Evolutionary conservation across 2,329 filamentous ascomycete genomes (phyloP), one percentile per base, ranked within the genome.

Genomic region (Colletotrichum liriopes): DNA sequence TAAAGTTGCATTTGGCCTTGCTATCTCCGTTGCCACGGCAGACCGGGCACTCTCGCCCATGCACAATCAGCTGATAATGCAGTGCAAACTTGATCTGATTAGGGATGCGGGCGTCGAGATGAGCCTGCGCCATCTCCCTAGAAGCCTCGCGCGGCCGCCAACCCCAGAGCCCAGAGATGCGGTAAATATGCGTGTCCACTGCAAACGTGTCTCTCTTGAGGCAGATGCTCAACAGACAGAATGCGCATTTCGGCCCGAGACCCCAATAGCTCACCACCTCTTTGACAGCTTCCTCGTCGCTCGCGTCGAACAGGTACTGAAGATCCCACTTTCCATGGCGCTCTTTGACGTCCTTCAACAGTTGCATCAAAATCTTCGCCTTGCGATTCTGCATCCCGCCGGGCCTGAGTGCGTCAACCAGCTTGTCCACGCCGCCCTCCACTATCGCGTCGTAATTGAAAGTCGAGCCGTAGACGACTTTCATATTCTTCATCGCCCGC

Each of bases 371-470:
- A 9, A 66, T 66, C 56, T 71, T 66, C 12, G 68, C 5, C 32
- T 71, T 66, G 37, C 56, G 62, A 18, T 62, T 71, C 49, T 71
- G 68, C 62, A 62, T 62, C 20, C 68, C 62, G 5, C 56, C 68
- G 2, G 68, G 68, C 16, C 51, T 23, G 11, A 71, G 55, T 4
- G 62, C 68, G 26, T 56, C 47, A 7, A 37, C 29, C 29, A 71
- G 23, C 56, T 66, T 66, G 8, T 66, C 56, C n/a, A 58, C 49
- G 23, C 68, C 56, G 16, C 62, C 68, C 11, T 66, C 47, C 23
- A 54, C 55, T 5, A 71, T 71, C 2, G n/a, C 18, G 12, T 62
- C 62, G 32, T 62, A 66, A n/a, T 65, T 60, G 14, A 62, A 66
- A 3, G 47, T 49, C 18, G 68, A 71, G 16, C 68, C 62, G 39